A percentile compares a stretch with the other conserved stretches of the same genome.
phyloP scores from a whole-genome alignment of 1,139 yeast species.

The Yamadazyma spencermartinsiae region DNA sequence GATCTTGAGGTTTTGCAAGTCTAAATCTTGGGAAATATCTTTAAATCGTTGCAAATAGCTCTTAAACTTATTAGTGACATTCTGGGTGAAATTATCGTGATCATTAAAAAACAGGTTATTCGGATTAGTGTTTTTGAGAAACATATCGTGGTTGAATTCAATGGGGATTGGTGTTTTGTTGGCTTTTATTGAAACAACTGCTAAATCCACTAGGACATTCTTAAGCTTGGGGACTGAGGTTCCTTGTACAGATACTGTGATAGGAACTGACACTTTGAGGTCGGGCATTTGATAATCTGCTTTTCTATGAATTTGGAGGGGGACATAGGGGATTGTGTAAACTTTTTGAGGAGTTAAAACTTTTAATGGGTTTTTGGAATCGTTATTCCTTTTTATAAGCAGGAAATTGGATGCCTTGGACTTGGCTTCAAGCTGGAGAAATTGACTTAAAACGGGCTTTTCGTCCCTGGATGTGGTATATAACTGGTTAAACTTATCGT shows the following conservation, averaged over 20 bases:
- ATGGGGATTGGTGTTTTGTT: constrained; percentile 33
- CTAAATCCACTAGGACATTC: constrained; percentile 29
- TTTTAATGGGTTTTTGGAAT: constrained; percentile 8
- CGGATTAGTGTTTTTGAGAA: constrained; percentile 24
- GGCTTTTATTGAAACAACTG: constrained; percentile 34
- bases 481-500: constrained; percentile 12
- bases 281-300: constrained; percentile 15
- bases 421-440: neutral
- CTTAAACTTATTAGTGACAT: constrained; percentile 25
- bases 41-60: constrained; percentile 22
- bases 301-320: constrained; percentile 28
- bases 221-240: constrained; percentile 30
- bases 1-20: constrained; percentile 27
- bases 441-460: constrained; percentile 4
- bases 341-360: constrained; percentile 29
- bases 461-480: constrained; percentile 9
- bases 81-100: constrained; percentile 26
- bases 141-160: constrained; percentile 42
- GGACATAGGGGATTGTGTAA: constrained; percentile 31
- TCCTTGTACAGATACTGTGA: constrained; percentile 20
- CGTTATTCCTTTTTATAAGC: neutral
- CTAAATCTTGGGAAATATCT: constrained; percentile 22
- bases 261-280: constrained; percentile 34
- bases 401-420: neutral
- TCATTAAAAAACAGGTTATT: constrained; percentile 16